phyloP scores from a whole-genome alignment of 768 basidiomycete species.

The Leccinum olivaceopallidum region DNA sequence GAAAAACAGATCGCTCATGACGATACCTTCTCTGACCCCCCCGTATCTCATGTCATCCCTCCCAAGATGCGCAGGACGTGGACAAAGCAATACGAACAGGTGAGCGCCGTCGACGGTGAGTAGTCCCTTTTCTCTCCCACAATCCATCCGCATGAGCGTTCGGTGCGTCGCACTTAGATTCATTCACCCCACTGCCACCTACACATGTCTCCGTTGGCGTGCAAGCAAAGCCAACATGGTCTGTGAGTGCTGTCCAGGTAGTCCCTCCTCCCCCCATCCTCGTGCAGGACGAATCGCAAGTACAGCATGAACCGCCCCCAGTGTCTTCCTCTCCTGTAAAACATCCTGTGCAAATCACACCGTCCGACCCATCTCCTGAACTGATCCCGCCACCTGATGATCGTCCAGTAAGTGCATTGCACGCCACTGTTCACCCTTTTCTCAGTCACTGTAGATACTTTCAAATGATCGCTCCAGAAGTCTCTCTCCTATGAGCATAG shows the following conservation, averaged over 20 bases:
- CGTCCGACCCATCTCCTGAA: conserved; percentile 13
- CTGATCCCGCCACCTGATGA: conserved; percentile 18
- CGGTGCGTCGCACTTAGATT: conserved; percentile 33
- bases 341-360: conserved; percentile 5
- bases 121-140: conserved; percentile 3
- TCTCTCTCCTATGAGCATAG: conserved; percentile 64
- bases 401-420: conserved; percentile 22
- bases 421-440: conserved; percentile 2
- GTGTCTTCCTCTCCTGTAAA: conserved; percentile 17
- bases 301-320: conserved; percentile 5
- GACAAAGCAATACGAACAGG: conserved; percentile 50
- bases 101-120: conserved; percentile 42
- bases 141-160: conserved; percentile 25
- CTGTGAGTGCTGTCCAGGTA: conserved; percentile 42
- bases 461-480: conserved; percentile 42
- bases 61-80: conserved; percentile 68
- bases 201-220: conserved; percentile 45
- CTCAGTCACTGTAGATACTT: conserved; percentile 35
- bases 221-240: conserved; percentile 41
- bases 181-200: conserved; percentile 20
- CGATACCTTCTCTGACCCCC: conserved; percentile 38
- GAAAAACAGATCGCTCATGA: conserved; percentile 41
- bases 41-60: conserved; percentile 45
- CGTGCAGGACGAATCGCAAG: conserved; percentile 12
- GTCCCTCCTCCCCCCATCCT: conserved; percentile 20